Evolutionary conservation across 108 stramenopile species (phyloP).

Genomic region (Hondaea fermentalgiana): DNA sequence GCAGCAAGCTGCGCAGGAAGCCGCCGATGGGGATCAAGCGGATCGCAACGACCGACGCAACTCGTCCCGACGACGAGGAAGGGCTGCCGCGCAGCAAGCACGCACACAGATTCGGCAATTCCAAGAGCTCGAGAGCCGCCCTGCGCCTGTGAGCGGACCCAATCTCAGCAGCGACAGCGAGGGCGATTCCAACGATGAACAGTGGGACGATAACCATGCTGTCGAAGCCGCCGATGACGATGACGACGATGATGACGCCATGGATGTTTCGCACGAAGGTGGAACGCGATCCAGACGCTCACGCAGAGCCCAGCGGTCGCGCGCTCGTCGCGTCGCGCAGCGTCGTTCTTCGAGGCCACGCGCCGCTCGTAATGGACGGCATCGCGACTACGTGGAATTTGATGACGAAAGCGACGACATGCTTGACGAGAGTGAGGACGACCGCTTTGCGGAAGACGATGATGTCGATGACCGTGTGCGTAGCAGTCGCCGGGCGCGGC

Average conservation of each 20-base stretch:
- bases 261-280: not conserved
- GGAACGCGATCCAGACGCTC: too few species aligned
- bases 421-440: too few species aligned
- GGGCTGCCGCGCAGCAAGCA: not conserved
- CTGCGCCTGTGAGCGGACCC: not conserved
- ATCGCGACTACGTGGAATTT: too few species aligned
- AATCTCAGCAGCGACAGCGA: slow-evolving; percentile 1
- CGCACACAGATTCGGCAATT: not conserved
- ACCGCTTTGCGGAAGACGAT: not conserved
- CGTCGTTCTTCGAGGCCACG: too few species aligned
- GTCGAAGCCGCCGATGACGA: not conserved
- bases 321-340: too few species aligned
- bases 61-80: not conserved
- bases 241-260: not conserved
- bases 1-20: not conserved
- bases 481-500: not conserved
- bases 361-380: too few species aligned
- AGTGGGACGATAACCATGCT: not conserved
- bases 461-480: not conserved
- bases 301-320: too few species aligned
- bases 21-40: not conserved
- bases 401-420: too few species aligned
- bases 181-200: not conserved
- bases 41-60: not conserved
- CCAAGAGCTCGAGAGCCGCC: not conserved